Percentiles rank a stretch among this genome's conserved stretches.
Conservation (phyloP, 2,329 filamentous ascomycete species). For the Calonectria fujianensis region DNA sequence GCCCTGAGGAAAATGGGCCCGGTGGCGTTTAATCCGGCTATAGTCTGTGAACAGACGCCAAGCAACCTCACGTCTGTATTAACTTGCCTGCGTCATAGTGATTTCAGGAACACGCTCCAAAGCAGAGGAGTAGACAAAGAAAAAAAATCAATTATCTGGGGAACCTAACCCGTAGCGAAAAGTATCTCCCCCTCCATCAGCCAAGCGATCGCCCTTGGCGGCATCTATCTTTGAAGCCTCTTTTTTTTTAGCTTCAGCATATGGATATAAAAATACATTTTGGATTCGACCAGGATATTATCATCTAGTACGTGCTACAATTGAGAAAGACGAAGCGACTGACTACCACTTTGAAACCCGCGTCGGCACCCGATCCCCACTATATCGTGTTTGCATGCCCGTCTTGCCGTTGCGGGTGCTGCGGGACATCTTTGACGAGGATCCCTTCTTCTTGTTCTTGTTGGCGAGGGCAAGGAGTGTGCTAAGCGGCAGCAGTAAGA, state of each 20-base stretch:
- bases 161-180: conserved; percentile 7
- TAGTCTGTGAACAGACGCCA: conserved; percentile 5
- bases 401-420: conserved; percentile 52
- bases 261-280: conserved; percentile 34
- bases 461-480: conserved; percentile 61
- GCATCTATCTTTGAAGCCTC: conserved; percentile 8
- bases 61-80: conserved; percentile 1
- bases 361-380: conserved; percentile 60
- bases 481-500: conserved; percentile 67
- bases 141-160: conserved; percentile 13
- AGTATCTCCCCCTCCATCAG: conserved; percentile 14
- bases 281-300: conserved; percentile 25
- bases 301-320: conserved; percentile 17
- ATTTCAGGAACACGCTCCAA: neutral
- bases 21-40: conserved; percentile 21
- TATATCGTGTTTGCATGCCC: conserved; percentile 57
- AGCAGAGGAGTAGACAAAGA: neutral
- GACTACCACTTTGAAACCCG: conserved; percentile 57
- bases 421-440: conserved; percentile 50
- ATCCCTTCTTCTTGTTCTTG: conserved; percentile 56
- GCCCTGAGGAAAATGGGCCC: conserved; percentile 22
- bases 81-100: neutral
- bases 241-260: conserved; percentile 11
- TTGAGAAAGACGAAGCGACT: conserved; percentile 5
- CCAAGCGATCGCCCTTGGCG: neutral